A percentile compares a stretch with the other conserved stretches of the same genome.
These are phyloP conservation scores for Annulohypoxylon stygium DNA, from an alignment of 495 filamentous ascomycete genomes.

Conservation along the genomic window DNA sequence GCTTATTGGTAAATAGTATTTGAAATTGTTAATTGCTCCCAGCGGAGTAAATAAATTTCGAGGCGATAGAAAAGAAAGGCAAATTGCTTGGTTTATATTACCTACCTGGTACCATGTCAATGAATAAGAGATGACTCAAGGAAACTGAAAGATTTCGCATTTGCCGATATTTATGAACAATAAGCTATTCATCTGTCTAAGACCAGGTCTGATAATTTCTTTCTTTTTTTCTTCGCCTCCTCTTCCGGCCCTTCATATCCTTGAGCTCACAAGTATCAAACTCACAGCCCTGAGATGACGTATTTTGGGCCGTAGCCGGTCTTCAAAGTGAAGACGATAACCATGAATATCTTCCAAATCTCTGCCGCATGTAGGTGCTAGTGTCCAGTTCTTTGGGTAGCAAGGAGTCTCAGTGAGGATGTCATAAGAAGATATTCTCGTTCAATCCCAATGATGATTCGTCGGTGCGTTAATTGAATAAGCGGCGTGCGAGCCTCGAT, in stretches of 20 bases:
- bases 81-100: neutral
- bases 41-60: neutral
- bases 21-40: neutral
- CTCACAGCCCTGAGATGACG: neutral
- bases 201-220: neutral
- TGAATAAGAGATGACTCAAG: neutral
- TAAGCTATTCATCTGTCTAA: neutral
- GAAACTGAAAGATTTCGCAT: neutral
- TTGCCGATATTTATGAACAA: neutral
- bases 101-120: neutral
- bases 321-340: neutral
- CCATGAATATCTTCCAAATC: neutral
- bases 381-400: neutral
- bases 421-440: neutral
- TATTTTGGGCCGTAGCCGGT: neutral
- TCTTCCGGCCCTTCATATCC: neutral
- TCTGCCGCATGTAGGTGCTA: neutral
- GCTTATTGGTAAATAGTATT: conserved; percentile 9
- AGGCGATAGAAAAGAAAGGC: neutral
- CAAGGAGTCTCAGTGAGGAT: neutral
- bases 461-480: neutral
- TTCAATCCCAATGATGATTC: neutral
- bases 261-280: neutral
- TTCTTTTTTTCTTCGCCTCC: neutral
- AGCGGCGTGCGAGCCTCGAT: neutral